Conservation (phyloP, 768 basidiomycete species). For the Suillus alpinus region DNA sequence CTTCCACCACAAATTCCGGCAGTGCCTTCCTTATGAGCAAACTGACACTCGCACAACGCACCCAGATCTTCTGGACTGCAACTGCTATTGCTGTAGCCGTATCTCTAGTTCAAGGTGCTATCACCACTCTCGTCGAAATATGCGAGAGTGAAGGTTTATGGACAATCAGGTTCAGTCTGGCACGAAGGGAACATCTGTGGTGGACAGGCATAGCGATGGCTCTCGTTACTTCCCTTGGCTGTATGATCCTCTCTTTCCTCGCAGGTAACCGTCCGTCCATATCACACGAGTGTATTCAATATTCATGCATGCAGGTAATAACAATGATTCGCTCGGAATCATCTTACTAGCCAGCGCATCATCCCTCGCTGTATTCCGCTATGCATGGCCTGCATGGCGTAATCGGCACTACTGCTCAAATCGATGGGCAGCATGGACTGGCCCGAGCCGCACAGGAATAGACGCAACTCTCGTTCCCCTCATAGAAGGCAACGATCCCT, state of each 20-base stretch:
- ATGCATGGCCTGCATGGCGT: slow-evolving; percentile 2
- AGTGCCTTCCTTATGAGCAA: not conserved
- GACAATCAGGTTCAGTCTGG: slow-evolving; percentile 1
- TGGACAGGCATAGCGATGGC: slow-evolving; percentile 1
- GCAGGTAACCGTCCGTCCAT: not conserved
- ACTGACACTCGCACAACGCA: not conserved
- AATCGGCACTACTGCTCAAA: slow-evolving; percentile 4
- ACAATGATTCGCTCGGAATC: not conserved
- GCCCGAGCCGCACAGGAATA: slow-evolving; percentile 1
- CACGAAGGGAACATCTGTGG: not conserved
- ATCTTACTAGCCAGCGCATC: not conserved
- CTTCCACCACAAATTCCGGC: not conserved
- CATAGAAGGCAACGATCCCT: not conserved
- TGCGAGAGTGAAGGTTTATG: not conserved
- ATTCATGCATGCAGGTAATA: not conserved
- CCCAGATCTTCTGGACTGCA: not conserved
- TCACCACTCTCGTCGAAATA: not conserved
- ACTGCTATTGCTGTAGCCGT: not conserved
- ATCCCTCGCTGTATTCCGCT: not conserved
- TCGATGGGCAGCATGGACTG: not conserved
- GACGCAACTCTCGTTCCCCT: not conserved
- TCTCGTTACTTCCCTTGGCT: not conserved
- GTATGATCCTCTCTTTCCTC: not conserved
- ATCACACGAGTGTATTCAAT: not conserved
- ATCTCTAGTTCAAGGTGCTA: not conserved